Evolutionary conservation across 1,284 basidiomycete species (phyloP).

Genomic region (Malassezia cuniculi): DNA sequence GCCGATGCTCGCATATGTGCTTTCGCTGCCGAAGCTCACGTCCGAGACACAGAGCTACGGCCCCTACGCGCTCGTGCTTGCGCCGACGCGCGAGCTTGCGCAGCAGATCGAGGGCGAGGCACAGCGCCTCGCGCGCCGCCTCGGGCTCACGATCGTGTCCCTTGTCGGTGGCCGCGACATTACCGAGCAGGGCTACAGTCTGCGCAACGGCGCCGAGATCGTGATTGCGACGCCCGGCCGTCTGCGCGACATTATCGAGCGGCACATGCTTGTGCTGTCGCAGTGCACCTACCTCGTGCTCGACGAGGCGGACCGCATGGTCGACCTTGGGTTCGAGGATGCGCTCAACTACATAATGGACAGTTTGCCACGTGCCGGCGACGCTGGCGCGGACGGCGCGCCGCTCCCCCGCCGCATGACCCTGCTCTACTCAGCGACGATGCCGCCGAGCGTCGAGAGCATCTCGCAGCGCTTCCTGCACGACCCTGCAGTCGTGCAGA

Average conservation of each 20-base stretch:
- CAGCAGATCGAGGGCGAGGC: conserved; percentile 93
- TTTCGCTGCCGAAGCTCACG: conserved; percentile 64
- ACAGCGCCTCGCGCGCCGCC: conserved; percentile 70
- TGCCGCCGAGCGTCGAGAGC: conserved; percentile 90
- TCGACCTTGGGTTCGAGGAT: conserved; percentile 87
- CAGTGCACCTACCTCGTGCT: conserved; percentile 97
- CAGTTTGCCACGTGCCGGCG: conserved; percentile 68
- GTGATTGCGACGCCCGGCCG: conserved; percentile 96
- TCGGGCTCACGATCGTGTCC: conserved; percentile 85
- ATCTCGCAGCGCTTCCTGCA: conserved; percentile 84
- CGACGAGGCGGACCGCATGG: conserved; percentile 99
- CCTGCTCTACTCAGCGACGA: conserved; percentile 91
- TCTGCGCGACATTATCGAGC: conserved; percentile 90
- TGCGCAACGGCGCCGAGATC: conserved; percentile 90
- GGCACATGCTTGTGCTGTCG: conserved; percentile 81
- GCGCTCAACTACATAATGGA: conserved; percentile 91
- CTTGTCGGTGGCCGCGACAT: conserved; percentile 88
- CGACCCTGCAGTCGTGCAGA: conserved; percentile 85
- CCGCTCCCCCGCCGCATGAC: conserved; percentile 23
- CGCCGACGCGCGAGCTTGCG: conserved; percentile 90
- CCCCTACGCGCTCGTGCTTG: conserved; percentile 82
- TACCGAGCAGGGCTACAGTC: conserved; percentile 90
- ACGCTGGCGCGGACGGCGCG: conserved; percentile 53
- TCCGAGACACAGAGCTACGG: conserved; percentile 86
- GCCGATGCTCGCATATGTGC: conserved; percentile 90